Conservation (phyloP, 1,139 yeast genomes). For the Yamadazyma taylorii region DNA sequence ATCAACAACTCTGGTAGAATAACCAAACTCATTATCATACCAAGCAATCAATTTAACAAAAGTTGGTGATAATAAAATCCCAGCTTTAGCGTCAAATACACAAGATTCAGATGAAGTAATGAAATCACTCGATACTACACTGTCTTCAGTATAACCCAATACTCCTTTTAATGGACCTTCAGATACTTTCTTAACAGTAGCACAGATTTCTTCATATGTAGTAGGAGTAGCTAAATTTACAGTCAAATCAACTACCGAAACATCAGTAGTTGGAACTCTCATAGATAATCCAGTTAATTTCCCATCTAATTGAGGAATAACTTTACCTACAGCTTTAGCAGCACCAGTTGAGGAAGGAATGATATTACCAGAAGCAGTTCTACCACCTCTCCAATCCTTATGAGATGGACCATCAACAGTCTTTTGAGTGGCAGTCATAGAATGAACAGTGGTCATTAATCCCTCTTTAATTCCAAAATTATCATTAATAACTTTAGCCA, state of each 20-base stretch:
- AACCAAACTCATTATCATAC: conserved; percentile 92
- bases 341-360: conserved; percentile 92
- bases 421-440: conserved; percentile 89
- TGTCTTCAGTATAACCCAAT: conserved; percentile 82
- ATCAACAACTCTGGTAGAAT: conserved; percentile 91
- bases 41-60: conserved; percentile 85
- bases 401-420: conserved; percentile 90
- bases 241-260: conserved; percentile 58
- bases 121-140: conserved; percentile 85
- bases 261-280: conserved; percentile 88
- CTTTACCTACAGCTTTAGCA: conserved; percentile 92
- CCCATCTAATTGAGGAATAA: conserved; percentile 83
- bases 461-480: conserved; percentile 81
- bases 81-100: conserved; percentile 82
- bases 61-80: conserved; percentile 78
- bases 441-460: conserved; percentile 89
- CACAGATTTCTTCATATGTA: conserved; percentile 74
- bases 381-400: conserved; percentile 96
- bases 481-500: conserved; percentile 81
- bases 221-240: conserved; percentile 65
- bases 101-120: conserved; percentile 76
- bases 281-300: conserved; percentile 87
- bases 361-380: conserved; percentile 88
- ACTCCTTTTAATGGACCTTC: conserved; percentile 73
- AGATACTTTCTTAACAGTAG: conserved; percentile 67